Base-by-base conservation (phyloP, 371 early-diverging fungal species). In the Fennellomyces sp. region DNA sequence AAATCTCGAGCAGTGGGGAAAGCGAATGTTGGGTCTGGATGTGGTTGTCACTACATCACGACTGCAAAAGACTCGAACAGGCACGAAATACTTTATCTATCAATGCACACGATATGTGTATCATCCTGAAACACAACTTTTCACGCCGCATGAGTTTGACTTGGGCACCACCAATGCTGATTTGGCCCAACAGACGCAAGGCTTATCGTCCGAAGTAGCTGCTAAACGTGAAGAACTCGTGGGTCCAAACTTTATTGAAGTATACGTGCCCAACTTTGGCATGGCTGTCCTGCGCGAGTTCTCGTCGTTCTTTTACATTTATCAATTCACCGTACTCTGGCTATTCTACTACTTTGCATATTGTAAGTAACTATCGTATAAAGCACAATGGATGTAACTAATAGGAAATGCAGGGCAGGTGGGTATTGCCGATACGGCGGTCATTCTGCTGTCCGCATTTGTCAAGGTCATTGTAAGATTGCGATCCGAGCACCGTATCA, bases 41-140 rank as follows among this genome's bases (percentile, higher is more conserved):
- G 72, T 74, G 19, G 63, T 72, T 7, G 75, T 82, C 27, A 65
- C 62, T 15, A 78, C 84, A 10, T 62, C 70, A 17, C 63, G 52
- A 3, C 58, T 90, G 5, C 56, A 69, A 27, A 61, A 69, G 27
- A 89, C 91, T 6, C 63, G 66, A 10, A 61, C 70, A 12, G 84
- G 85, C 13, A 78, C 78, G 2, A 68, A 68, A 19, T 93, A 81
- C 69, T 88, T 93, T 63, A 81, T 80, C 12, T 88, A 87, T 64
- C 91, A 91, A 57, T 90, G 91, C 66, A 85, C 90, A 12, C 87
- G 93, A 25, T 93, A 87, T 69, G 82, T 91, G 4, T 83, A 72
- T 51, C 74, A 85, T 52, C 71, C 68, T 1, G 69, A 71, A 19
- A 62, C 69, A 2, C 65, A 70, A 19, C 62, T 67, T 17, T 93